A percentile compares a stretch with the other conserved stretches of the same genome.
Evolutionary conservation across 768 basidiomycete species (phyloP).

Genomic region (Leccinellum albellum): DNA sequence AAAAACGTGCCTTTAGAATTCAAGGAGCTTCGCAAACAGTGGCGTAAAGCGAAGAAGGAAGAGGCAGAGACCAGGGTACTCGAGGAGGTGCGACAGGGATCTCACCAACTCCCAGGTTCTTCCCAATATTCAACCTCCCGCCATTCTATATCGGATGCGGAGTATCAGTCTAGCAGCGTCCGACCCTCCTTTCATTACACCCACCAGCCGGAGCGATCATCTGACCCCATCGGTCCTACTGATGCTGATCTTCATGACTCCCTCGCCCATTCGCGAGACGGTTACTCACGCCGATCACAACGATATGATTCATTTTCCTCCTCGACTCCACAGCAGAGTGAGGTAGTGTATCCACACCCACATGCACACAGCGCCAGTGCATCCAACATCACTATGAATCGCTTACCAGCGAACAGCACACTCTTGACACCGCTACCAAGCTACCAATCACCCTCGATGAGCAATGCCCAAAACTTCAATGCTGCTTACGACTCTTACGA

Average conservation of each 20-base stretch:
- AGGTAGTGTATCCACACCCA: slow-evolving; percentile 18
- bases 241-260: slow-evolving; percentile 24
- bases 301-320: slow-evolving; percentile 24
- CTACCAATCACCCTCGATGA: slow-evolving; percentile 44
- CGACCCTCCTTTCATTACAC: slow-evolving; percentile 23
- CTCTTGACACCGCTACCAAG: slow-evolving; percentile 68
- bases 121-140: slow-evolving; percentile 22
- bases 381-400: slow-evolving; percentile 26
- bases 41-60: slow-evolving; percentile 93
- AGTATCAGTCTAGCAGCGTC: slow-evolving; percentile 18
- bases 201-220: slow-evolving; percentile 24
- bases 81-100: slow-evolving; percentile 12
- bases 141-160: slow-evolving; percentile 25
- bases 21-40: slow-evolving; percentile 94
- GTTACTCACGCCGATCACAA: slow-evolving; percentile 25
- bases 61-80: slow-evolving; percentile 29
- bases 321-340: slow-evolving; percentile 14
- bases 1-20: slow-evolving; percentile 61
- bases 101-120: slow-evolving; percentile 16
- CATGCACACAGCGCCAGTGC: slow-evolving; percentile 25
- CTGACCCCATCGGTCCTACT: slow-evolving; percentile 1
- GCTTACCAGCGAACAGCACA: slow-evolving; percentile 62
- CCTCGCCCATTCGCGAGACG: slow-evolving; percentile 13
- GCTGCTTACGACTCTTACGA: slow-evolving; percentile 29
- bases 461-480: slow-evolving; percentile 10